phyloP scores from a whole-genome alignment of 169 alveolate genomes.

The Amoebophrya sp. region DNA sequence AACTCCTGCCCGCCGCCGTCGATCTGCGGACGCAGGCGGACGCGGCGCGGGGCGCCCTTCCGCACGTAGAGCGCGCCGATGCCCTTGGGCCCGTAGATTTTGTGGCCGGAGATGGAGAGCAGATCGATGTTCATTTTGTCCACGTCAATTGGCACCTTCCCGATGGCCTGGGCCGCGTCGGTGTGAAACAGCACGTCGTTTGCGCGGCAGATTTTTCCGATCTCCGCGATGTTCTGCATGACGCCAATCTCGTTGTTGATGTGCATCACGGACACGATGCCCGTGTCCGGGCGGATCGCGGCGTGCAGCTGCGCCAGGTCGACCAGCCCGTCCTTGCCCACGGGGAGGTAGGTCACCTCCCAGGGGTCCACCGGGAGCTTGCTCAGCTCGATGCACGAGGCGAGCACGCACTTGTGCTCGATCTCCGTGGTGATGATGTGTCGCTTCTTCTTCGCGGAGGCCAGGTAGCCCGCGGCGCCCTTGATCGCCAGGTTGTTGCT shows the following conservation, averaged over 20 bases:
- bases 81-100: slow-evolving; percentile 99
- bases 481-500: slow-evolving; percentile 89
- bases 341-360: slow-evolving; percentile 47
- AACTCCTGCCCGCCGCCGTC: slow-evolving; percentile 99
- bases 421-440: slow-evolving; percentile 89
- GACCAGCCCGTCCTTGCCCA: slow-evolving; percentile 47
- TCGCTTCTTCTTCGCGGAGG: slow-evolving; percentile 2
- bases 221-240: slow-evolving; percentile 82
- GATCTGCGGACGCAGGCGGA: slow-evolving; percentile 84
- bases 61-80: slow-evolving; percentile 94
- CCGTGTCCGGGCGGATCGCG: slow-evolving; percentile 62
- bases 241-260: slow-evolving; percentile 98
- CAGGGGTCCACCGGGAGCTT: slow-evolving; percentile 43
- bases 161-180: slow-evolving; percentile 54
- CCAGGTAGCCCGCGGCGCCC: slow-evolving; percentile 74
- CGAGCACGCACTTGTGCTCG: slow-evolving; percentile 96
- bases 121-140: slow-evolving; percentile 81
- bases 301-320: slow-evolving; percentile 67
- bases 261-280: slow-evolving; percentile 56
- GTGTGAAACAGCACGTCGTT: slow-evolving; percentile 84
- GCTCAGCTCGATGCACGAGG: slow-evolving; percentile 77
- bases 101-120: slow-evolving; percentile 91
- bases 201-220: slow-evolving; percentile 87
- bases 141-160: slow-evolving; percentile 88
- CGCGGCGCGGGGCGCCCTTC: slow-evolving; percentile 82